These are phyloP conservation scores for Pythium rhizo-oryzae DNA, from an alignment of 352 stramenopile species.

Conservation along the genomic window DNA sequence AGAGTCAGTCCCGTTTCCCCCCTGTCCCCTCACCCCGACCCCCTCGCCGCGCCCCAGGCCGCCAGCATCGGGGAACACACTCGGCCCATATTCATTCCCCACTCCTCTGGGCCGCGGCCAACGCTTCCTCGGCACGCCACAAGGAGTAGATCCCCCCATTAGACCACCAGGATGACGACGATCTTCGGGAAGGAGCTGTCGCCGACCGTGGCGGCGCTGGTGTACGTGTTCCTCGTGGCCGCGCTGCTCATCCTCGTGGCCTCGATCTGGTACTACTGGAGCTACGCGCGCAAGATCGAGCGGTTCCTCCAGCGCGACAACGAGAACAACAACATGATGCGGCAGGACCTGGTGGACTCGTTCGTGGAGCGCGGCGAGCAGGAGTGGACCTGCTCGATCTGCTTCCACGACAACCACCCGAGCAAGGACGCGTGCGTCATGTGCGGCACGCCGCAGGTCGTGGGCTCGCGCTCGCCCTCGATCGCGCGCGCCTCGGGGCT, in stretches of 20 bases:
- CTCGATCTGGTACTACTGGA: slow-evolving; percentile 90
- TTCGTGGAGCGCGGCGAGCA: slow-evolving; percentile 81
- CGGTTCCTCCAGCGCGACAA: slow-evolving; percentile 83
- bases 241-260: slow-evolving; percentile 69
- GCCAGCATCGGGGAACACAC: not conserved
- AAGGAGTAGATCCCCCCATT: not conserved
- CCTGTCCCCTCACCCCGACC: not conserved
- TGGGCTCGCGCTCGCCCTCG: slow-evolving; percentile 60
- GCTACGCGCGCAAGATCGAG: slow-evolving; percentile 86
- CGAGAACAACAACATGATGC: slow-evolving; percentile 90
- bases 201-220: slow-evolving; percentile 62
- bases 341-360: slow-evolving; percentile 82
- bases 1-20: slow-evolving; percentile 16
- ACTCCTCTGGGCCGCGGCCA: not conserved
- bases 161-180: slow-evolving; percentile 53
- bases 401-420: slow-evolving; percentile 88
- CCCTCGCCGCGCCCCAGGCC: no score
- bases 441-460: slow-evolving; percentile 74
- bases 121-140: not conserved
- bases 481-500: slow-evolving; percentile 71
- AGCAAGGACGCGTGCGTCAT: slow-evolving; percentile 82
- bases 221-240: slow-evolving; percentile 79
- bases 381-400: slow-evolving; percentile 88
- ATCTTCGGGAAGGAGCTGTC: slow-evolving; percentile 83
- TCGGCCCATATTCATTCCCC: not conserved